These are phyloP conservation scores for Claviceps purpurea DNA, from an alignment of 2,329 filamentous ascomycete species.

Conservation along the genomic window DNA sequence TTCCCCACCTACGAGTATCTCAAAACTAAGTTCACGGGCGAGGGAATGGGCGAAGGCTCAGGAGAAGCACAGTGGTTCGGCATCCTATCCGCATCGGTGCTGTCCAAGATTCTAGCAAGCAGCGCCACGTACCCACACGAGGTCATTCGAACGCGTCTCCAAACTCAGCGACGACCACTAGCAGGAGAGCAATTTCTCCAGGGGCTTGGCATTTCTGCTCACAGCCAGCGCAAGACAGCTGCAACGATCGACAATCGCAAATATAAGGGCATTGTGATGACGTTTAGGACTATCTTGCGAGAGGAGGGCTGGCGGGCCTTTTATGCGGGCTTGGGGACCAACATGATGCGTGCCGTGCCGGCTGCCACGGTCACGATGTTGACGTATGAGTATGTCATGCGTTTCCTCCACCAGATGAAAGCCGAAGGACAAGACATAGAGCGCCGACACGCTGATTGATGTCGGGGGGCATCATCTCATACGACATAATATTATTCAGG, in stretches of 20 bases:
- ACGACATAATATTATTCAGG: neutral
- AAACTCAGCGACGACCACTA: constrained; percentile 74
- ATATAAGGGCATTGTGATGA: constrained; percentile 70
- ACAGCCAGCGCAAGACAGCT: constrained; percentile 13
- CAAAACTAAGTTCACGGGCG: constrained; percentile 79
- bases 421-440: constrained; percentile 24
- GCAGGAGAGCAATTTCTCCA: constrained; percentile 39
- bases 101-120: constrained; percentile 90
- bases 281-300: constrained; percentile 67
- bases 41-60: constrained; percentile 62
- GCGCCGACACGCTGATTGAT: constrained; percentile 8
- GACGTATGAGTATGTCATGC: constrained; percentile 75
- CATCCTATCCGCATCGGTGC: constrained; percentile 74
- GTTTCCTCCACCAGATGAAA: constrained; percentile 32
- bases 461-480: neutral
- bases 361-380: constrained; percentile 96
- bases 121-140: constrained; percentile 96
- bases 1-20: constrained; percentile 93
- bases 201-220: constrained; percentile 31
- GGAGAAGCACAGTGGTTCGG: constrained; percentile 58
- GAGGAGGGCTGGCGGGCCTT: constrained; percentile 97
- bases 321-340: constrained; percentile 93
- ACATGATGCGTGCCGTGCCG: constrained; percentile 90
- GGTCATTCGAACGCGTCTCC: constrained; percentile 81
- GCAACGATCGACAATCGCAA: constrained; percentile 25